Conservation (phyloP, 352 stramenopile genomes). For the Elongisporangium prolatum region DNA sequence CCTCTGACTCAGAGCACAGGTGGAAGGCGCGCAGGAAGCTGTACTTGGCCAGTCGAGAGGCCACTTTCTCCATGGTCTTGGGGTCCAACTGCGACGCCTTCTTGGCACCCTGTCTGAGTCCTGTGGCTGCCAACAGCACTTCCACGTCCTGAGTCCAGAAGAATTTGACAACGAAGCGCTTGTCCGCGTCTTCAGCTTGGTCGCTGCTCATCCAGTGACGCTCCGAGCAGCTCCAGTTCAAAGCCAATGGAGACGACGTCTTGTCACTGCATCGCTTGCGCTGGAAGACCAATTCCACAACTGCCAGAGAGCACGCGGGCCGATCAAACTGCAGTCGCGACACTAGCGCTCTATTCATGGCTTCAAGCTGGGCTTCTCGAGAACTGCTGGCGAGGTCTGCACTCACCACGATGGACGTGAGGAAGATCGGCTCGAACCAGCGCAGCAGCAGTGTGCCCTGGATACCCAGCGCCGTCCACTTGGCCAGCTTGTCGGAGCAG, state of each 20-base stretch:
- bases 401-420: constrained; percentile 46
- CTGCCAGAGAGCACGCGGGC: constrained; percentile 10
- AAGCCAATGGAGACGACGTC: constrained; percentile 35
- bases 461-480: constrained; percentile 80
- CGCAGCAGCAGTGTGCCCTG: constrained; percentile 71
- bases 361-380: constrained; percentile 26
- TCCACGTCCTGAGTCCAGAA: constrained; percentile 42
- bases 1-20: constrained; percentile 6
- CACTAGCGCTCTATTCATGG: constrained; percentile 43
- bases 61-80: constrained; percentile 37
- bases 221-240: constrained; percentile 53
- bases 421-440: constrained; percentile 55
- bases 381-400: constrained; percentile 34
- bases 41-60: constrained; percentile 59
- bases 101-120: constrained; percentile 72
- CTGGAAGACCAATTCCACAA: constrained; percentile 8
- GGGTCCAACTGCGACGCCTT: constrained; percentile 49
- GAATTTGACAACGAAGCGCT: constrained; percentile 19
- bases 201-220: constrained; percentile 21
- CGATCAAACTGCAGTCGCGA: constrained; percentile 11
- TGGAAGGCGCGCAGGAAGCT: constrained; percentile 51
- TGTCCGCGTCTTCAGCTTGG: constrained; percentile 1
- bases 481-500: constrained; percentile 92
- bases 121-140: constrained; percentile 48
- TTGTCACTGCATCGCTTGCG: constrained; percentile 7